Conservation (phyloP, 2,329 filamentous ascomycete genomes). For the Colletotrichum godetiae region DNA sequence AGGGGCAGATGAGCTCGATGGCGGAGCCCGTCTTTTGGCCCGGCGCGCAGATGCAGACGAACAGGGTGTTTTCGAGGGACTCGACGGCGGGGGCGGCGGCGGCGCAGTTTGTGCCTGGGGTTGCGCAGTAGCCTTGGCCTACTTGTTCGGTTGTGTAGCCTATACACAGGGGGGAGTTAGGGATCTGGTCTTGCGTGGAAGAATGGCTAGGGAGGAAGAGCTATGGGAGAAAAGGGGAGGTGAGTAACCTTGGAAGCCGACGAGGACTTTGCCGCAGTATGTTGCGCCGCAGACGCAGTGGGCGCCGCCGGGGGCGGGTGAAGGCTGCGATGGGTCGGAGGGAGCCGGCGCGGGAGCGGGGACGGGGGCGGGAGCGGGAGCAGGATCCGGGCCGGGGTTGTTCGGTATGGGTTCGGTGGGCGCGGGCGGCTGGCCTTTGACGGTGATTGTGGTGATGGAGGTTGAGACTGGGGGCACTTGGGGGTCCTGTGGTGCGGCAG, state of each 20-base stretch:
- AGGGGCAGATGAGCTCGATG: conserved; percentile 52
- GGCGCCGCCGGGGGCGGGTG: conserved; percentile 40
- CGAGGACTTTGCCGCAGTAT: conserved; percentile 53
- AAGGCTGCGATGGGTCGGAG: conserved; percentile 6
- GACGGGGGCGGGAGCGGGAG: not conserved
- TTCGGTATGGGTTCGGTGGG: conserved; percentile 24
- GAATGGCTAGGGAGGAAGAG: too few species aligned
- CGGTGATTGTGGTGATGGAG: conserved; percentile 24
- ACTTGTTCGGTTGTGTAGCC: conserved; percentile 43
- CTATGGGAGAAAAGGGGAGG: not conserved
- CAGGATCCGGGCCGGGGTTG: conserved; percentile 6
- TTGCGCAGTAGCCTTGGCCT: conserved; percentile 49
- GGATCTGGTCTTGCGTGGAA: too few species aligned
- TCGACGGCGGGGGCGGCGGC: conserved; percentile 44
- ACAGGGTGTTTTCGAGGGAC: conserved; percentile 44
- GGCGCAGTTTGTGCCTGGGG: conserved; percentile 48
- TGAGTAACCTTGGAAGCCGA: conserved; percentile 36
- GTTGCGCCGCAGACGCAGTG: conserved; percentile 56
- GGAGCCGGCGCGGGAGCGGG: not conserved
- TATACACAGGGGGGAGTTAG: too few species aligned
- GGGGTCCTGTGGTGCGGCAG: conserved; percentile 26
- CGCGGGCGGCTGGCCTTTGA: conserved; percentile 8
- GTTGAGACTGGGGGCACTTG: conserved; percentile 9
- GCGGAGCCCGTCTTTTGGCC: conserved; percentile 47
- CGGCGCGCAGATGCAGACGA: conserved; percentile 51